Evolutionary conservation across 2,329 filamentous ascomycete species (phyloP).

Genomic region (Penicillium rolfsii): DNA sequence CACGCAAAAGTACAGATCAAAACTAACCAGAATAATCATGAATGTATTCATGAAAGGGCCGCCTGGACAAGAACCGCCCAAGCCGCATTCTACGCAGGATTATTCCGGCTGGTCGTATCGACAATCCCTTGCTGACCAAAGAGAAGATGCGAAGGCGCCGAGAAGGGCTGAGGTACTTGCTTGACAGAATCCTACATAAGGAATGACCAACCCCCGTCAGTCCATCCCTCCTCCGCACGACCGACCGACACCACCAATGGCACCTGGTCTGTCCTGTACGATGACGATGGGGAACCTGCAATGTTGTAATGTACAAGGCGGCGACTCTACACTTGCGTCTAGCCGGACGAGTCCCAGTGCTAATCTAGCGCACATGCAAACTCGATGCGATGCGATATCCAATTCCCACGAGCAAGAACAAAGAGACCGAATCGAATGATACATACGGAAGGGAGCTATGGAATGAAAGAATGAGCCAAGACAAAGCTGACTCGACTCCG

Average conservation of each 20-base stretch:
- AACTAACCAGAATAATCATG: not conserved
- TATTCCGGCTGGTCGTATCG: not conserved
- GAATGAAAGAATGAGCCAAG: not conserved
- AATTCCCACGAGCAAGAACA: too few relatives aligned
- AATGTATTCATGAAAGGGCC: not conserved
- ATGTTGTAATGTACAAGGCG: conserved; percentile 14
- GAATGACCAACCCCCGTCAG: not conserved
- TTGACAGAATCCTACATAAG: not conserved
- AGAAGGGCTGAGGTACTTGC: not conserved
- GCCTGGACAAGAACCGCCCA: not conserved
- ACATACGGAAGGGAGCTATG: not conserved
- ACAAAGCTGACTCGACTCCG: not conserved
- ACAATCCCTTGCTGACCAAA: not conserved
- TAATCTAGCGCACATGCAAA: not conserved
- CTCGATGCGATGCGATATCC: not conserved
- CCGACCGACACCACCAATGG: not conserved
- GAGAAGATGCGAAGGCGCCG: not conserved
- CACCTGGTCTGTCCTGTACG: not conserved
- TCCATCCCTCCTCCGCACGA: not conserved
- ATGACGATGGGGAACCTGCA: conserved; percentile 15
- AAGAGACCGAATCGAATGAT: not conserved
- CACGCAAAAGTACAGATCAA: not conserved
- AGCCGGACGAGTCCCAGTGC: conserved; percentile 18
- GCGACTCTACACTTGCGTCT: conserved; percentile 19
- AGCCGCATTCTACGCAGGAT: not conserved